Evolutionary conservation across 441 rosid genomes (phyloP), one percentile per base, ranked within the genome.

Genomic region (Gossypium davidsonii): DNA sequence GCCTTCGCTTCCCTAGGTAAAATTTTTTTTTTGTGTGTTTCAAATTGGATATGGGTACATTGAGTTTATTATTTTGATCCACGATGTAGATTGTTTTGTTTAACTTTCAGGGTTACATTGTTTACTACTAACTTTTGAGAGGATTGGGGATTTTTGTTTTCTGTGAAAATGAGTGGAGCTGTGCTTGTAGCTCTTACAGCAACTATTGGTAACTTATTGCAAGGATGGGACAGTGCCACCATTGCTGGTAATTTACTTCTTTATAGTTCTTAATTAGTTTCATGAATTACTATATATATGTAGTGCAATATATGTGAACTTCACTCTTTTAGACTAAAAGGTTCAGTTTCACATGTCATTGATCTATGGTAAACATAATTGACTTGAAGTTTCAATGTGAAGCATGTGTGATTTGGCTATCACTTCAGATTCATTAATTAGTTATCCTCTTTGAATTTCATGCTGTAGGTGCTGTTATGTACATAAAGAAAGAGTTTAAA

Each of bases 141-240:
- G 73, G 73, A 75, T 71, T 77, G 77, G 56, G 52, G 52, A 74
- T 77, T 69, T 75, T 67, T 70, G 77, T 55, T 73, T 63, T 49
- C 48, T 64, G 78, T 65, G 80, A 76, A 75, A 52, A 94, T 91
- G 97, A 85, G 85, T 70, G 98, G 94, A 82, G 94, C 98, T 76
- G 98, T 88, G 84, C 85, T 90, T 82, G 97, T 91, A 53, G 98
- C 98, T 80, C 77, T 92, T 76, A 92, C 88, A 77, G 97, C 98
- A 70, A 90, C 97, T 74, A 65, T 94, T 83, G 98, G 98, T 70
- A 94, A 94, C 84, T 81, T 92, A 28, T 77, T 94, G 81, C 98
- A 94, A 84, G 98, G 98, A 85, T 94, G 98, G 98, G 98, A 94
- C 79, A 94, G 89, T 84, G 98, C 98, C 46, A 90, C 96, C 65